phyloP scores from a whole-genome alignment of 768 basidiomycete species.

The Boletellus emodensis region DNA sequence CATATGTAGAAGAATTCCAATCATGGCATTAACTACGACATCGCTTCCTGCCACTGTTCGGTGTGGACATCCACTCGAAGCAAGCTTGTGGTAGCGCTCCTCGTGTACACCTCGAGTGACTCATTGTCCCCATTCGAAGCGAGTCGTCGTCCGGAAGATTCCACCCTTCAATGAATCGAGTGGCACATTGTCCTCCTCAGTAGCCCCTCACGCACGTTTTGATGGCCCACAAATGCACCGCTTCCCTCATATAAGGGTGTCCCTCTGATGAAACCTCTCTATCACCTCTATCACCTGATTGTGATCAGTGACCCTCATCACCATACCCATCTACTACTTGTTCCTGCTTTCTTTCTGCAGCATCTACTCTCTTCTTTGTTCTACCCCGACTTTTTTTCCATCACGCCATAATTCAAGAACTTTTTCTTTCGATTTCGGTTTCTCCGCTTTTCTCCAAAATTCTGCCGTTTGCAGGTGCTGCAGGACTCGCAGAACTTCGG shows the following conservation, averaged over 20 bases:
- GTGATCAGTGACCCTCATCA: too few relatives aligned
- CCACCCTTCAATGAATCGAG: too few relatives aligned
- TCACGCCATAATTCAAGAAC: background rate
- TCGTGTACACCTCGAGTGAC: too few relatives aligned
- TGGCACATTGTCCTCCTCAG: background rate
- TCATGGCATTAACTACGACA: too few relatives aligned
- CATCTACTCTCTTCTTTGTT: background rate
- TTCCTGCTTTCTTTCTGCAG: background rate
- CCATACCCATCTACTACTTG: background rate
- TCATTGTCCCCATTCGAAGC: too few relatives aligned
- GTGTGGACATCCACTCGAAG: too few relatives aligned
- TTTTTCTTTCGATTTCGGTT: background rate
- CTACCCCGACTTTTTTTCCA: background rate
- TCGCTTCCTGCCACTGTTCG: too few relatives aligned
- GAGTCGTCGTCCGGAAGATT: too few relatives aligned
- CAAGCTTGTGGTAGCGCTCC: too few relatives aligned
- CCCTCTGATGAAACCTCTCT: background rate
- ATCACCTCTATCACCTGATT: background rate
- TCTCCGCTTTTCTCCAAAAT: background rate
- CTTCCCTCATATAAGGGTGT: background rate
- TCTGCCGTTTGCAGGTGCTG: too few relatives aligned
- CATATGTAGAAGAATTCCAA: too few relatives aligned
- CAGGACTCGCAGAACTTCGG: too few relatives aligned
- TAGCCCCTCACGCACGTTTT: background rate
- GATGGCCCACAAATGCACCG: background rate